Percentiles rank a stretch among this genome's conserved stretches.
phyloP scores from a whole-genome alignment of 1,139 yeast genomes.

The Kazachstania sp. region DNA sequence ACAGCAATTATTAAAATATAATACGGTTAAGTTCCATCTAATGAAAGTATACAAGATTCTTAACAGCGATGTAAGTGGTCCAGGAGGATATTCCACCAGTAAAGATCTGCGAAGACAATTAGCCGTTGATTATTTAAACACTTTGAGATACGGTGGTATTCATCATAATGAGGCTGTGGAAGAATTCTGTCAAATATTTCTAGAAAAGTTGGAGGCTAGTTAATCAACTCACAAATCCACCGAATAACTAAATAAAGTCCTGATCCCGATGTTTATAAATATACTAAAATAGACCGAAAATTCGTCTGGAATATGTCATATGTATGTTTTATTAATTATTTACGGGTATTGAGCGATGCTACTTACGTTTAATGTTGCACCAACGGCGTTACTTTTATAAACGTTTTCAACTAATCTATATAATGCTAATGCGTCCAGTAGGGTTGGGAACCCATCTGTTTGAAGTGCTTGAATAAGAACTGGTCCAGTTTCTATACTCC shows the following conservation, averaged over 20 bases:
- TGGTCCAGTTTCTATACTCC: slow-evolving; percentile 3
- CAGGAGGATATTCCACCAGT: slow-evolving; percentile 15
- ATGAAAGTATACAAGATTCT: slow-evolving; percentile 27
- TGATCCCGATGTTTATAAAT: no score
- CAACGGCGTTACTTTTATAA: slow-evolving; percentile 11
- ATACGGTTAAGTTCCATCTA: slow-evolving; percentile 31
- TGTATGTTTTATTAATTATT: neutral
- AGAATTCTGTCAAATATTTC: slow-evolving; percentile 26
- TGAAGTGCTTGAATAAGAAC: slow-evolving; percentile 14
- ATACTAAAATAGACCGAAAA: no score
- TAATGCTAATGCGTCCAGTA: slow-evolving; percentile 16
- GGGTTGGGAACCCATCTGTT: slow-evolving; percentile 18
- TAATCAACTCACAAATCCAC: neutral
- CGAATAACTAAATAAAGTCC: neutral
- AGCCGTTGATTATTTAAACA: slow-evolving; percentile 30
- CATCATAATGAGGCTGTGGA: slow-evolving; percentile 32
- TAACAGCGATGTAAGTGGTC: slow-evolving; percentile 12
- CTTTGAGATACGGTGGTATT: slow-evolving; percentile 29
- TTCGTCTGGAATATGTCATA: neutral
- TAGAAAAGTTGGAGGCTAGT: slow-evolving; percentile 5
- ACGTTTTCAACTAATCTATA: slow-evolving; percentile 14
- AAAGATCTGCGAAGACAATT: slow-evolving; percentile 23
- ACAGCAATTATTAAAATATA: slow-evolving; percentile 25
- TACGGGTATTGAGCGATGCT: slow-evolving; percentile 6
- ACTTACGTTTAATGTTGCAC: slow-evolving; percentile 15